Base-by-base conservation (phyloP, 805 yeast species). In the Priceomyces haplophilus region DNA sequence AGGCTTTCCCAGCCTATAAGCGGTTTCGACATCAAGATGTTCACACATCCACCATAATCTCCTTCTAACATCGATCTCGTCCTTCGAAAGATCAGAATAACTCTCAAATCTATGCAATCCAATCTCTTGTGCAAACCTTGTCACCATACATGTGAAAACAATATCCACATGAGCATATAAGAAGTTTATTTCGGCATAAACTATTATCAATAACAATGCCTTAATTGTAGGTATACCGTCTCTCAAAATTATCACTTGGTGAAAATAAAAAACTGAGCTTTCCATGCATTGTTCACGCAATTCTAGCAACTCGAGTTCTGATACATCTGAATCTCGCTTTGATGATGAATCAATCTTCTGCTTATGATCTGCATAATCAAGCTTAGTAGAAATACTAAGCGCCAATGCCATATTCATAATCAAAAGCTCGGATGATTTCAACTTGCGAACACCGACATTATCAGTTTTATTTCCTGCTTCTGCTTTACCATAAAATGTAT, bases 161-260 rank as follows among this genome's bases (percentile, higher is more conserved):
- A 58, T 62, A 40, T 60, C 62, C 29, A 64, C 60, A 35, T 56
- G 57, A n/a, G 63, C 50, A 15, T 59, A 50, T 6, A 65, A 43
- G 60, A 63, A 49, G 34, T 52, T 56, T 7, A 52, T 52, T 44
- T 59, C 72, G 25, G 72, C 58, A 46, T 65, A 76, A 2, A 62
- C 45, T 1, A 73, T 58, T 37, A 83, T 55, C 19, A 82, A 51
- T 19, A 83, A 47, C 6, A 80, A 59, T 0, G 78, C 85, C 52
- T 72, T 79, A 11, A 80, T 59, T 2, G 81, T 72, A 32, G 61
- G 61, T 0, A 76, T 40, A 10, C 82, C 83, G 45, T 77, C 83
- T 48, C 78, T 73, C 25, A 73, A 53, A 1, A 76, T 62, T 4
- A 74, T 59, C 6, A 79, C 55, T 45, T 76, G 66, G 49, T 77